A percentile compares a stretch with the other conserved stretches of the same genome.
These are phyloP conservation scores for Aspergillus sp. DNA, from an alignment of 2,329 filamentous ascomycete genomes.

Conservation along the genomic window DNA sequence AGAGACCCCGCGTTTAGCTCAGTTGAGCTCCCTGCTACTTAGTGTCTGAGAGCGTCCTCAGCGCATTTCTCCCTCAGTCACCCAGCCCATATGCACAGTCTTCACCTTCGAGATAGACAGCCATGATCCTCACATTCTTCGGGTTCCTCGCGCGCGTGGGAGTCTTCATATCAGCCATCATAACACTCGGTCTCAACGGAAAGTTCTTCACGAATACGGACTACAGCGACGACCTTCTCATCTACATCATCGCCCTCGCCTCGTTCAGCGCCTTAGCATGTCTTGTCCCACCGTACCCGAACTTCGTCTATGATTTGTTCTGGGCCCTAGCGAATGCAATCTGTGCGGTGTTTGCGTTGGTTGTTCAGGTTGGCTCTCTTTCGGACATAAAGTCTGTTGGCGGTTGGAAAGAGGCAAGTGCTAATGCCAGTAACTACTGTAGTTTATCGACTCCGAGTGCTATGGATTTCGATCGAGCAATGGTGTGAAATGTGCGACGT, in stretches of 20 bases:
- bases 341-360: slow-evolving; percentile 3
- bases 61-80: too few species aligned
- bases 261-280: neutral
- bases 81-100: too few species aligned
- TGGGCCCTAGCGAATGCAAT: slow-evolving; percentile 1
- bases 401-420: too few species aligned
- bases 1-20: too few species aligned
- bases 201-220: slow-evolving; percentile 3
- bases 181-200: slow-evolving; percentile 3
- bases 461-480: slow-evolving; percentile 5
- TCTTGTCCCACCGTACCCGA: slow-evolving; percentile 8
- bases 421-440: too few species aligned
- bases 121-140: slow-evolving; percentile 5
- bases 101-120: neutral
- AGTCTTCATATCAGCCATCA: slow-evolving; percentile 2
- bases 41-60: too few species aligned
- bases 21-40: too few species aligned
- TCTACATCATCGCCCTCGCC: slow-evolving; percentile 5
- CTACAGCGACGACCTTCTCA: slow-evolving; percentile 1
- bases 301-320: slow-evolving; percentile 10
- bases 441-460: slow-evolving; percentile 9
- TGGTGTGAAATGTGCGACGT: neutral
- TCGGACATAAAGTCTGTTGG: fast-evolving
- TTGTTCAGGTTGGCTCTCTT: slow-evolving; percentile 4
- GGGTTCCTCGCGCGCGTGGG: neutral